Conservation (phyloP, 2,329 filamentous ascomycete genomes). For the Verticillium dahliae region DNA sequence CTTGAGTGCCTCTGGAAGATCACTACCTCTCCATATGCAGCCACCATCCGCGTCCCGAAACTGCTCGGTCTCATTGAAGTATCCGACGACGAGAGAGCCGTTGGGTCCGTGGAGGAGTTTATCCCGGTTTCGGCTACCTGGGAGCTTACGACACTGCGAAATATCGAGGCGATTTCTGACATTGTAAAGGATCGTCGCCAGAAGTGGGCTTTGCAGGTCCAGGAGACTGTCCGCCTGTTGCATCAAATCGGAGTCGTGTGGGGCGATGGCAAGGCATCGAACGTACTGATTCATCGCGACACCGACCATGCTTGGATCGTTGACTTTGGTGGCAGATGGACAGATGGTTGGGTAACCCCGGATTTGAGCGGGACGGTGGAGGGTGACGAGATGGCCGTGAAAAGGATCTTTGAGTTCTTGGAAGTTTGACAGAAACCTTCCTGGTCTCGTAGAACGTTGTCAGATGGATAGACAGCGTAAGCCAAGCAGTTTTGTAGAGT, state of each 20-base stretch:
- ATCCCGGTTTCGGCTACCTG: slow-evolving; percentile 3
- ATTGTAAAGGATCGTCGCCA: background rate
- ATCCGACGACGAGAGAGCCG: slow-evolving; percentile 4
- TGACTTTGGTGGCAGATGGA: background rate
- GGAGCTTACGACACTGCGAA: background rate
- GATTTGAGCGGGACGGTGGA: background rate
- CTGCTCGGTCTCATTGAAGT: background rate
- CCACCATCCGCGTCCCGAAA: slow-evolving; percentile 8
- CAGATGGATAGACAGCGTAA: too few relatives aligned
- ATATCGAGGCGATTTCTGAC: background rate
- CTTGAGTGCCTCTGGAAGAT: slow-evolving; percentile 10
- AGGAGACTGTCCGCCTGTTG: background rate
- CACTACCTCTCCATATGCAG: slow-evolving; percentile 5
- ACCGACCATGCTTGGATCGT: background rate
- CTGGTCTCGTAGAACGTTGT: too few relatives aligned
- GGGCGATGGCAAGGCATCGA: background rate
- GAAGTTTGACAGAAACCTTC: background rate
- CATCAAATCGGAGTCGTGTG: background rate
- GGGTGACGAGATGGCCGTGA: background rate
- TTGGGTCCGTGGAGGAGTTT: slow-evolving; percentile 10
- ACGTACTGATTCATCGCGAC: too few relatives aligned
- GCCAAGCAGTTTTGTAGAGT: too few relatives aligned
- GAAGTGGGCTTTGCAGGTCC: background rate
- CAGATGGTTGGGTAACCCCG: background rate
- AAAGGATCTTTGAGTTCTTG: background rate